A percentile compares a stretch with the other conserved stretches of the same genome.
phyloP scores from a whole-genome alignment of 2,329 filamentous ascomycete genomes.

The Arthrobotrys entomopaga region DNA sequence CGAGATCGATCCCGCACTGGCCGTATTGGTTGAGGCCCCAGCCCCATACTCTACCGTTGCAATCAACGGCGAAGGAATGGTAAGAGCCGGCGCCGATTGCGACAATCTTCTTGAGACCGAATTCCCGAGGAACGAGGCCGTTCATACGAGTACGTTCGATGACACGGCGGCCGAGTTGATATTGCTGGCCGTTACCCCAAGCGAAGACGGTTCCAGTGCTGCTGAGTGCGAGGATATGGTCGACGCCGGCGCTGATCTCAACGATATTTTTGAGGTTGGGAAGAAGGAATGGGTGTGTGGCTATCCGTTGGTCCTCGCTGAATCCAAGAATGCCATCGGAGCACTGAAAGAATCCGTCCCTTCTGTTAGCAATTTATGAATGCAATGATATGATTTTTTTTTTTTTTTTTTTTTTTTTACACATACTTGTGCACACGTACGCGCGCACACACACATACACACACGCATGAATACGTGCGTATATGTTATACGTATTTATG shows the following conservation, averaged over 20 bases:
- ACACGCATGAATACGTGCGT: too few species aligned
- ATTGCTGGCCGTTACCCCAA: constrained; percentile 75
- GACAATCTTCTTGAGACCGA: constrained; percentile 70
- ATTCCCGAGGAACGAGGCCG: constrained; percentile 68
- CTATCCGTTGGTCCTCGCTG: constrained; percentile 67
- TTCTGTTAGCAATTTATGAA: neutral
- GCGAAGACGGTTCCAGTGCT: constrained; percentile 70
- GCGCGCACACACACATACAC: too few species aligned
- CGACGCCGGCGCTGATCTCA: constrained; percentile 70
- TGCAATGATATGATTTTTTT: neutral
- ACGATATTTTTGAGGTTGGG: constrained; percentile 72
- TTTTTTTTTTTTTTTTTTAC: neutral
- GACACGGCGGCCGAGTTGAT: constrained; percentile 73
- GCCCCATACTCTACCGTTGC: constrained; percentile 75
- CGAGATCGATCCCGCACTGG: constrained; percentile 75
- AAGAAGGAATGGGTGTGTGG: constrained; percentile 68
- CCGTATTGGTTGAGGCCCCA: constrained; percentile 92
- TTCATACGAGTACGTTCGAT: constrained; percentile 70
- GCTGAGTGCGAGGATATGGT: constrained; percentile 71
- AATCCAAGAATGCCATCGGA: constrained; percentile 76
- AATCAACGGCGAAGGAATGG: constrained; percentile 80
- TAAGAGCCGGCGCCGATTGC: constrained; percentile 77
- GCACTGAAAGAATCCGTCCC: constrained; percentile 62
- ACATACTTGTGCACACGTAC: too few species aligned
- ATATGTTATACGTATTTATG: too few species aligned